Evolutionary conservation across 805 yeast species (phyloP), one percentile per base, ranked within the genome.

Genomic region (Torulaspora quercuum): DNA sequence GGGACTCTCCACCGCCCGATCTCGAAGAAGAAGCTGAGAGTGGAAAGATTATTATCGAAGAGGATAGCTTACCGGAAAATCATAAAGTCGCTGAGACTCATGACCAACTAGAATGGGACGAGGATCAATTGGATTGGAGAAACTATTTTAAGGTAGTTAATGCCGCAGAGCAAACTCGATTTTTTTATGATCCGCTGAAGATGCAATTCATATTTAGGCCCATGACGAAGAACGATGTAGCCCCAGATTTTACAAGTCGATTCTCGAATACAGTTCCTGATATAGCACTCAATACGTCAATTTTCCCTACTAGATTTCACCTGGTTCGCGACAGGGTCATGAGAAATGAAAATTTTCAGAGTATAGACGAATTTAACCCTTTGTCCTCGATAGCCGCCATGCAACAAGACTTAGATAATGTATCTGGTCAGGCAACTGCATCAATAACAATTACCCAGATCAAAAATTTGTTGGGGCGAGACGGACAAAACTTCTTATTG

Each of bases 401-500:
- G 38, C 45, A 50, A 31, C 46, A 50, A 19, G 49, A 53, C 10
- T 21, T 53, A 17, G 19, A 42, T 6, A 39, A 37, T 11, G 40
- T 26, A 23, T 39, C 32, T 43, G 41, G 24, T 39, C 39, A 21
- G 31, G 31, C 24, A 33, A 15, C 32, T 5, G 16, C 49, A 40
- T 39, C 44, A n/a, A 50, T 57, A 52, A 45, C 72, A 3, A 66
- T 90, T 29, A 84, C 95, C 0, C 68, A 77, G 25, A 78, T 92
- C 36, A 89, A 89, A 52, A 89, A 89, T 57, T 65, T 92, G 41
- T 58, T 92, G 18, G 99, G 98, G 19, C 67, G 95, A 37, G 83
- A 82, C 50, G 90, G 90, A 4, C 69, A 75, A 35, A 70, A 76
- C 39, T 92, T 92, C 54, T 64, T 83, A 6, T 55, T 92, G 2